A percentile compares a stretch with the other conserved stretches of the same genome.
Conservation (phyloP, 768 basidiomycete genomes). For the Trametes meyenii region DNA sequence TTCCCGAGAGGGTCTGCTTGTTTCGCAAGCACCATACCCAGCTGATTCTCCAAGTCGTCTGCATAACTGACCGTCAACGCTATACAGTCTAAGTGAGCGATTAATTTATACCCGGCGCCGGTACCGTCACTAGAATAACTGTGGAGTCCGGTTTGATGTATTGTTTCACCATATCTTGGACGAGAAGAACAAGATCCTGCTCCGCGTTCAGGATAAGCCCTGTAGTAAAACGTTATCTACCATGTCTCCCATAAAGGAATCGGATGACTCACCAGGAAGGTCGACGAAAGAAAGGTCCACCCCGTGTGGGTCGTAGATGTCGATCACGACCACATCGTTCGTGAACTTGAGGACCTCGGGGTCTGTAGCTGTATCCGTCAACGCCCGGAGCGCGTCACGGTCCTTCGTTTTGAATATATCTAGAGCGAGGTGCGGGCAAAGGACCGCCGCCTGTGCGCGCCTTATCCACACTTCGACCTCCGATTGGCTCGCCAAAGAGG, state of each 20-base stretch:
- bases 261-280: constrained; percentile 32
- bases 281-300: constrained; percentile 27
- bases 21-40: constrained; percentile 55
- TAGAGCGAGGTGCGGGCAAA: constrained; percentile 32
- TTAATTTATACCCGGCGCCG: constrained; percentile 54
- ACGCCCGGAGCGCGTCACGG: constrained; percentile 30
- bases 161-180: constrained; percentile 49
- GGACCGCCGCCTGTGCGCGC: constrained; percentile 50
- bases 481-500: constrained; percentile 32
- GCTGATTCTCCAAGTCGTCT: constrained; percentile 74
- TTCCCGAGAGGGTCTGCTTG: constrained; percentile 54
- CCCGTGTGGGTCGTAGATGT: constrained; percentile 34
- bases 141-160: constrained; percentile 55
- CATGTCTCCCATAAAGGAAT: constrained; percentile 23
- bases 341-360: constrained; percentile 31
- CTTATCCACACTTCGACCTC: constrained; percentile 46
- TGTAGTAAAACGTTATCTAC: constrained; percentile 34
- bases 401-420: constrained; percentile 31
- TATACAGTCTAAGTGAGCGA: not conserved
- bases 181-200: constrained; percentile 43
- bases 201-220: constrained; percentile 61
- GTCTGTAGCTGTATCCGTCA: constrained; percentile 25
- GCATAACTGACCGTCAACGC: not conserved
- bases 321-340: constrained; percentile 32
- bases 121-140: constrained; percentile 66